Evolutionary conservation across 371 early-diverging fungal species (phyloP), one percentile per base, ranked within the genome.

Genomic region (Mucor mucedo): DNA sequence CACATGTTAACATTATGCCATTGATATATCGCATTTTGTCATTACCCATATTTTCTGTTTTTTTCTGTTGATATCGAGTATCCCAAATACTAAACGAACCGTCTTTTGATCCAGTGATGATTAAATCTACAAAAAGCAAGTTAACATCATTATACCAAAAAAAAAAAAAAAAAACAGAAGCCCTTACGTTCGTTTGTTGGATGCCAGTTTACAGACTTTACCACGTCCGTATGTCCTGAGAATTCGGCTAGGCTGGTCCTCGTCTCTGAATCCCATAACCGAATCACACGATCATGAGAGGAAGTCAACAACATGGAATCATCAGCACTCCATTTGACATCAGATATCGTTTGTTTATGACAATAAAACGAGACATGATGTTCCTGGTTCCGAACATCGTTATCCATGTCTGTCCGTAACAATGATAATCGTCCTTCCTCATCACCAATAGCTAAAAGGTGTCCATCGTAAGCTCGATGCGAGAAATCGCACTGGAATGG

Each of bases 1-100:
- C 21, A 21, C 21, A 21, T 21, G 16, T 11, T 45, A 9, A 0
- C 4, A 21, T 27, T 50, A 40, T 16, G 16, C 13, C 28, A 49
- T 29, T 52, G n/a, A 9, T 8, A 30, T 21, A 21, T 4, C 1
- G 27, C 11, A 39, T 1, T 41, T 33, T 40, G 13, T 16, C 48
- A 21, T 41, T 62, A 67, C 68, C 49, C 45, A 54, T 30, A 29
- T 56, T 52, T 13, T 30, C 27, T 0, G 48, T n/a, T 33, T 30
- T 42, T n/a, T 50, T 33, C 60, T 60, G 64, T 2, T 63, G 58
- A 32, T 44, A 66, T 14, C 92, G 72, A 1, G 76, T 78, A 72
- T 92, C 92, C 89, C 89, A 92, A 11, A 88, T 65, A 39, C 75
- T 67, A 58, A 87, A 85, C 6, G 71, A 58, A 1, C 92, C 92